Conservation (phyloP, 2,329 filamentous ascomycete species). For the Aureobasidium sp. region DNA sequence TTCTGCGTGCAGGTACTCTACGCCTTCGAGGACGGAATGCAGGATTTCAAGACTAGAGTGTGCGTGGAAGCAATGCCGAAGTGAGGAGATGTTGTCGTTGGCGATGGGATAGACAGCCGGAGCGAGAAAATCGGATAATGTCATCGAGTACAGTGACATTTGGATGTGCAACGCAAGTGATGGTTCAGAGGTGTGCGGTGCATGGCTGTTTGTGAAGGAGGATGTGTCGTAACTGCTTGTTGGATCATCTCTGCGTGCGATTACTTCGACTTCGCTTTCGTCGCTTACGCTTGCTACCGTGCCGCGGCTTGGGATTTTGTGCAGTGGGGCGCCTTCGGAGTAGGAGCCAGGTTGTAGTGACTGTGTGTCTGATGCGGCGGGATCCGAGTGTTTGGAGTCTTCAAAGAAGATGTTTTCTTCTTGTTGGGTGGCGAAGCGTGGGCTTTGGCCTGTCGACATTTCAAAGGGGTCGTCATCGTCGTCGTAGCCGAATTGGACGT, state of each 20-base stretch:
- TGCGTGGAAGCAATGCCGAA: conserved; percentile 57
- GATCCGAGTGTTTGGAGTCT: not conserved
- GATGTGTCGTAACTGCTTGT: conserved; percentile 26
- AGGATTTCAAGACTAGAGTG: conserved; percentile 51
- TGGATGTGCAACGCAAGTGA: conserved; percentile 56
- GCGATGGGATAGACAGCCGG: conserved; percentile 22
- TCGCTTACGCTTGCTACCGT: conserved; percentile 24
- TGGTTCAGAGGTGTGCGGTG: conserved; percentile 17
- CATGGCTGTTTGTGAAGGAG: not conserved
- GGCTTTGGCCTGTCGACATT: not conserved
- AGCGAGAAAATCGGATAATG: conserved; percentile 52
- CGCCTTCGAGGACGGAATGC: conserved; percentile 53
- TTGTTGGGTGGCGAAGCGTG: not conserved
- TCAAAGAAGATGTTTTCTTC: conserved; percentile 8
- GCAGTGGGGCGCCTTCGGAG: conserved; percentile 11
- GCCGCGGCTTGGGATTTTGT: conserved; percentile 25
- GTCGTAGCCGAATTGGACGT: conserved; percentile 13
- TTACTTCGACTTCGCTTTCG: conserved; percentile 43
- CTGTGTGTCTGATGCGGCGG: conserved; percentile 2
- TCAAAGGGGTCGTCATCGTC: conserved; percentile 8
- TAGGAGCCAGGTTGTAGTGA: conserved; percentile 7
- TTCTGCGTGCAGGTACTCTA: conserved; percentile 57
- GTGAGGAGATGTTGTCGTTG: conserved; percentile 20
- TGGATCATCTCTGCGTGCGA: conserved; percentile 37
- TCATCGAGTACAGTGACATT: conserved; percentile 59